phyloP scores from a whole-genome alignment of 2,329 filamentous ascomycete genomes.

The Ophidiomyces ophidiicola region DNA sequence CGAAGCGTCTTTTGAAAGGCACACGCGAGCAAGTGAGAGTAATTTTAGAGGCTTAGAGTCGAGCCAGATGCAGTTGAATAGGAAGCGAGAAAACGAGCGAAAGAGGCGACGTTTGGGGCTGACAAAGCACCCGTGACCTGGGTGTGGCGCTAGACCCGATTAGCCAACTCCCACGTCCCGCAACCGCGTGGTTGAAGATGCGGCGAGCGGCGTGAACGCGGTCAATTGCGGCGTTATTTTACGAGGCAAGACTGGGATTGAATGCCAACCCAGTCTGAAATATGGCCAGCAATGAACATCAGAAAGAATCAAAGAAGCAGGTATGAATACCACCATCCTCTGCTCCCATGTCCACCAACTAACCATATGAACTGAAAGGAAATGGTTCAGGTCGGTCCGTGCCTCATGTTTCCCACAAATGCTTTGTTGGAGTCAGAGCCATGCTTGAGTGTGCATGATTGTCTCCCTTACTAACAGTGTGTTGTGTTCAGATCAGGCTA shows the following conservation, averaged over 20 bases:
- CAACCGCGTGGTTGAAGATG: constrained; percentile 3
- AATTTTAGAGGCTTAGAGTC: constrained; percentile 15
- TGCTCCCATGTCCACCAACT: constrained; percentile 2
- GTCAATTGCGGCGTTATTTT: too few species aligned
- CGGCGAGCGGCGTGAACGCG: neutral
- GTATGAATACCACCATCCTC: constrained; percentile 6
- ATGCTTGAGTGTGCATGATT: neutral
- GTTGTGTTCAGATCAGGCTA: constrained; percentile 25
- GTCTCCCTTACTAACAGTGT: constrained; percentile 3
- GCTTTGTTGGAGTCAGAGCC: neutral
- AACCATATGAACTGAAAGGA: constrained; percentile 48
- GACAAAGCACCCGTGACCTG: constrained; percentile 4
- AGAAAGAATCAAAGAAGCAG: constrained; percentile 12
- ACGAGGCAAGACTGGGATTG: neutral
- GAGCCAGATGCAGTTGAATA: neutral
- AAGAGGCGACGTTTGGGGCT: constrained; percentile 13
- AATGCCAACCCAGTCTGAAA: neutral
- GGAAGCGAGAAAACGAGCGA: constrained; percentile 17
- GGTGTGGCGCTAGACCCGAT: constrained; percentile 15
- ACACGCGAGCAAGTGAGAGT: constrained; percentile 12
- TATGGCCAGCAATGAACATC: constrained; percentile 34
- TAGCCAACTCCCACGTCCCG: constrained; percentile 7
- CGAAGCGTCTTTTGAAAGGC: neutral
- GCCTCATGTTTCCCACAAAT: constrained; percentile 19
- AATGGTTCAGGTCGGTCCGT: constrained; percentile 99